Conservation (phyloP, 352 stramenopile species). For the Phytopythium boreale region DNA sequence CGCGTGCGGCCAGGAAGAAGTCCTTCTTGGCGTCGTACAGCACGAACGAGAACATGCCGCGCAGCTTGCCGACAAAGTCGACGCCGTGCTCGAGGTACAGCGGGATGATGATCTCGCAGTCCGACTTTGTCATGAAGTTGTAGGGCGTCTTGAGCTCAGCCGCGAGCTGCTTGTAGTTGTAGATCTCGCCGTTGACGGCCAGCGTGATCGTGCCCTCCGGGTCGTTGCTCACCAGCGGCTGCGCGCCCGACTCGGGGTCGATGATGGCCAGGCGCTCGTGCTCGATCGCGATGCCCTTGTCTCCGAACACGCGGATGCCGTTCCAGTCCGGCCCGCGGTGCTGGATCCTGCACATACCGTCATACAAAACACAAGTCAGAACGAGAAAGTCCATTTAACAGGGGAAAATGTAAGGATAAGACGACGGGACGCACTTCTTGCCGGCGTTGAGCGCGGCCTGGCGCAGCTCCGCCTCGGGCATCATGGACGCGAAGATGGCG, state of each 20-base stretch:
- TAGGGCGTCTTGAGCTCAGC: constrained; percentile 85
- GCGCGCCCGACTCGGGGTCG: constrained; percentile 95
- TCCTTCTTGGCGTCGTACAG: constrained; percentile 95
- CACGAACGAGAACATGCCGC: constrained; percentile 99
- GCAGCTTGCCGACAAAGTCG: constrained; percentile 89
- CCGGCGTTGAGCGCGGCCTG: constrained; percentile 93
- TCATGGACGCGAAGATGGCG: constrained; percentile 95
- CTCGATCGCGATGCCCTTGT: constrained; percentile 88
- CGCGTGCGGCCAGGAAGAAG: constrained; percentile 92
- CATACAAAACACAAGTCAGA: neutral
- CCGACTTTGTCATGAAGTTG: constrained; percentile 93
- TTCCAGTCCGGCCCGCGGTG: constrained; percentile 98
- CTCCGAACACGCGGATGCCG: constrained; percentile 78
- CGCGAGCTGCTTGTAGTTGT: constrained; percentile 99
- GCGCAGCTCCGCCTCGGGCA: constrained; percentile 91
- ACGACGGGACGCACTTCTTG: constrained; percentile 56
- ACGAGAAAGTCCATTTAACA: neutral
- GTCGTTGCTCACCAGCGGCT: constrained; percentile 89
- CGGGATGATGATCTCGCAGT: constrained; percentile 98
- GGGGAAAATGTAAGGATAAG: too few relatives aligned
- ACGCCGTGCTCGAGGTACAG: constrained; percentile 92
- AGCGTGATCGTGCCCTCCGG: constrained; percentile 87
- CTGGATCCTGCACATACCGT: constrained; percentile 67
- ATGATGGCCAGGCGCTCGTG: constrained; percentile 99
- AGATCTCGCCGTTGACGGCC: constrained; percentile 98